Percentiles rank a stretch among this genome's conserved stretches.
Conservation (phyloP, 345 rosid genomes). For the Camelina hispida region DNA sequence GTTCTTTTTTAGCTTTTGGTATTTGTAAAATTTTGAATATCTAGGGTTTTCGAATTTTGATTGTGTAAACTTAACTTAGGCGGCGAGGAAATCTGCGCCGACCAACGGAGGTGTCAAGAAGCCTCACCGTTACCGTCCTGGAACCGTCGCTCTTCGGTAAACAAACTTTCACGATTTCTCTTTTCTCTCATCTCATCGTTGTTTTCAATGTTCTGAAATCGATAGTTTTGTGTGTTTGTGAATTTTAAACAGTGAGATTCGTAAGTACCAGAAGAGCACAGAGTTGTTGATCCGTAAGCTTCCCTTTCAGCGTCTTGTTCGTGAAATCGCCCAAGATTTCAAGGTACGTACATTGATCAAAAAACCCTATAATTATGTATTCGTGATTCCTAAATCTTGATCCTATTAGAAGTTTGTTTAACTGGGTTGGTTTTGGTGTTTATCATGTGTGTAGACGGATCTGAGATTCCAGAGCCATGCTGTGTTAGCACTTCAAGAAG, state of each 20-base stretch:
- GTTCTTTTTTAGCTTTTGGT: background rate
- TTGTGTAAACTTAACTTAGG: conserved; percentile 45
- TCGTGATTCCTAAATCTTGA: too few relatives aligned
- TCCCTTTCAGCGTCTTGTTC: conserved; percentile 74
- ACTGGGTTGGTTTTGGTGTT: background rate
- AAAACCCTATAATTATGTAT: background rate
- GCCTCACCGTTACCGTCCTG: conserved; percentile 76
- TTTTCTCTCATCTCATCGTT: background rate
- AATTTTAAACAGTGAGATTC: conserved; percentile 49
- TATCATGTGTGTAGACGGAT: conserved; percentile 55
- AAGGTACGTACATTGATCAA: conserved; percentile 30
- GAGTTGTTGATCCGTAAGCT: conserved; percentile 75
- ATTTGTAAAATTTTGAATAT: background rate
- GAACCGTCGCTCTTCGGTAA: conserved; percentile 76
- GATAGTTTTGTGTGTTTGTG: background rate
- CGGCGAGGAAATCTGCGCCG: conserved; percentile 78
- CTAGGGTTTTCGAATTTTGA: conserved; percentile 18
- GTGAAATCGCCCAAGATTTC: conserved; percentile 79
- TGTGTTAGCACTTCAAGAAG: conserved; percentile 74
- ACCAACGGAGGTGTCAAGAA: conserved; percentile 76
- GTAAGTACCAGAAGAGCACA: conserved; percentile 68
- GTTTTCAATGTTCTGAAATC: background rate
- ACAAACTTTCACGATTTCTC: background rate
- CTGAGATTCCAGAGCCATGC: conserved; percentile 84
- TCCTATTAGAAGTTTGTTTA: too few relatives aligned